These are phyloP conservation scores for Miscanthus lutarioriparius DNA, from an alignment of 176 grass and related monocot species.

Conservation along the genomic window DNA sequence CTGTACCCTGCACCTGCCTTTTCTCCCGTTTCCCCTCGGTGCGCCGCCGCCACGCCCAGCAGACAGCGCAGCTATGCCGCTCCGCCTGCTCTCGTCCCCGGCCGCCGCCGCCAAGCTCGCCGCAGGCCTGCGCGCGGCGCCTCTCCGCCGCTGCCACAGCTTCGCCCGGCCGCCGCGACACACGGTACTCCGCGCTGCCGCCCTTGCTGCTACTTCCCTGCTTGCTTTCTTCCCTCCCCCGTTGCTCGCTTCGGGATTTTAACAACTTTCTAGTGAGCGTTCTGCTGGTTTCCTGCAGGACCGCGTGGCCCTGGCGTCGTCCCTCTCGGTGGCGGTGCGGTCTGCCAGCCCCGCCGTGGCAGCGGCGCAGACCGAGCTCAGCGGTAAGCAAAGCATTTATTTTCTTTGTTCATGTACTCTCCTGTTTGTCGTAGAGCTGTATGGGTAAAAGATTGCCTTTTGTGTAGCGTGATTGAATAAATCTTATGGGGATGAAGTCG, in stretches of 20 bases:
- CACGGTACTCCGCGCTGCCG: not conserved
- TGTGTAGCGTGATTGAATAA: not conserved
- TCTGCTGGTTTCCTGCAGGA: conserved; percentile 21
- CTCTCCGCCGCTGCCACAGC: conserved; percentile 6
- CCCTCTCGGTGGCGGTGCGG: not conserved
- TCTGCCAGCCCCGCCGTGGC: not conserved
- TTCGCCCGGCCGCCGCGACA: not conserved
- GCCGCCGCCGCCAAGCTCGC: conserved; percentile 17
- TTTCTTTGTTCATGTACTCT: not conserved
- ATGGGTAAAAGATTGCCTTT: not conserved
- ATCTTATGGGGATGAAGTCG: not conserved
- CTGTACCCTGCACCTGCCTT: not conserved
- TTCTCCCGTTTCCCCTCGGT: not conserved
- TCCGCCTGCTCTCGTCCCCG: conserved; percentile 23
- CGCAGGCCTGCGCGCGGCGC: not conserved
- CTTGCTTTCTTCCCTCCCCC: not conserved
- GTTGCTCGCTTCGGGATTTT: not conserved
- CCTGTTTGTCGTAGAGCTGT: not conserved
- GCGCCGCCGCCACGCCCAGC: conserved; percentile 11
- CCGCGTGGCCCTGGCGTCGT: not conserved
- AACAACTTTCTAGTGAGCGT: not conserved
- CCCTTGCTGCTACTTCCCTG: not conserved
- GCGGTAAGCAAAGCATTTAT: not conserved
- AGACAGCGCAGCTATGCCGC: conserved; percentile 21
- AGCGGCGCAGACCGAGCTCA: conserved; percentile 1